A percentile compares a stretch with the other conserved stretches of the same genome.
phyloP scores from a whole-genome alignment of 139 green algal species.

The Coccomyxa sp. region DNA sequence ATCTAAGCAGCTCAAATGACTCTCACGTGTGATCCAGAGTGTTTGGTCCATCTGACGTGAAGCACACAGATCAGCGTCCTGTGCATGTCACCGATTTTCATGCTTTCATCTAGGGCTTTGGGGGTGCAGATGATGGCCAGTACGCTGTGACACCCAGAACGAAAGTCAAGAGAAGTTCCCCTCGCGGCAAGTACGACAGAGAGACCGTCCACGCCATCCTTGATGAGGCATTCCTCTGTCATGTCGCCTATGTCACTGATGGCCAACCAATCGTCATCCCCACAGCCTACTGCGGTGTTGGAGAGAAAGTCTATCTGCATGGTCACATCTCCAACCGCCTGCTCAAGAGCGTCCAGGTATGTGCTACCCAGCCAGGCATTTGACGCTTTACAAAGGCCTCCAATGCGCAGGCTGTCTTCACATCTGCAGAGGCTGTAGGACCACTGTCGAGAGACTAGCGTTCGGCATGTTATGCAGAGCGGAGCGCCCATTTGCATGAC shows the following conservation, averaged over 20 bases:
- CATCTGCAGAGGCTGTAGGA: neutral
- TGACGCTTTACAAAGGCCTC: too few relatives aligned
- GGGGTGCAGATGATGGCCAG: neutral
- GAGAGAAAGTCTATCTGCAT: neutral
- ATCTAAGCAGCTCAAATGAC: too few relatives aligned
- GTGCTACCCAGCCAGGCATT: too few relatives aligned
- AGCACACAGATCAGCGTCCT: too few relatives aligned
- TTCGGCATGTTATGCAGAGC: neutral
- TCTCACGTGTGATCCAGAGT: too few relatives aligned
- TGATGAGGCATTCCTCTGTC: neutral
- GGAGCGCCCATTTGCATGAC: conserved; percentile 14
- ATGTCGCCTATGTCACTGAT: neutral
- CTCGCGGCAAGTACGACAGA: neutral
- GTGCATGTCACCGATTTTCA: too few relatives aligned
- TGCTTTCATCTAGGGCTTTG: neutral
- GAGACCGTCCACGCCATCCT: conserved; percentile 6
- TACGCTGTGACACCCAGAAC: neutral
- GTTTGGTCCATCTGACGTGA: too few relatives aligned
- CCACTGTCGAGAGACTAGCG: neutral
- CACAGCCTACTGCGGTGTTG: neutral
- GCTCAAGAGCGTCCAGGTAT: neutral
- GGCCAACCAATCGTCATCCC: neutral
- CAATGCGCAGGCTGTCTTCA: too few relatives aligned
- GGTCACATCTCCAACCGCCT: neutral
- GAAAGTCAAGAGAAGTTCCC: neutral